Percentiles rank a stretch among this genome's conserved stretches.
Conservation (phyloP, 108 stramenopile genomes). For the Fragilaria crotonensis region DNA sequence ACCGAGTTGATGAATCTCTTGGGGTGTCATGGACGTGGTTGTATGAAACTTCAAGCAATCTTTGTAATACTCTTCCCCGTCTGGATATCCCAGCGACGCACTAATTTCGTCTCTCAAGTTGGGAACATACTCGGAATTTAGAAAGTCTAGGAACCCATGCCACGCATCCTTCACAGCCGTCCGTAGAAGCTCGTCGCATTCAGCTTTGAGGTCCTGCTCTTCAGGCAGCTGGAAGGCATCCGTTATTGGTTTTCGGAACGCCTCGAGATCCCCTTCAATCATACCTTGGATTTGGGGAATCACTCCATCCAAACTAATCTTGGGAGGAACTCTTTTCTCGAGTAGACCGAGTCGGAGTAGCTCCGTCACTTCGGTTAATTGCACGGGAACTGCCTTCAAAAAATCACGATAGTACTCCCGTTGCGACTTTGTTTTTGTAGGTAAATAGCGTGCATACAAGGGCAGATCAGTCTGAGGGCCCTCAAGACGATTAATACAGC, state of each 20-base stretch:
- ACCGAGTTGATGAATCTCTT: slow-evolving; percentile 50
- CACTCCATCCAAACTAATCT: slow-evolving; percentile 22
- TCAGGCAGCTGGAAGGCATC: slow-evolving; percentile 10
- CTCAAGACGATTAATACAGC: slow-evolving; percentile 47
- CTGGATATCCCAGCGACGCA: slow-evolving; percentile 34
- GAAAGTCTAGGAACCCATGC: slow-evolving; percentile 23
- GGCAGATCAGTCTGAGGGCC: slow-evolving; percentile 50
- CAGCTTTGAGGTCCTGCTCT: slow-evolving; percentile 14
- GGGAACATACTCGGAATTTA: slow-evolving; percentile 44
- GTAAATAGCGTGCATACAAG: slow-evolving; percentile 39
- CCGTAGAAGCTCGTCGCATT: slow-evolving; percentile 11
- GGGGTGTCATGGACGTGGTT: slow-evolving; percentile 43
- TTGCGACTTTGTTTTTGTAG: slow-evolving; percentile 22
- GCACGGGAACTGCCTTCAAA: slow-evolving; percentile 24
- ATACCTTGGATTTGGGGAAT: slow-evolving; percentile 26
- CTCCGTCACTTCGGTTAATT: slow-evolving; percentile 22
- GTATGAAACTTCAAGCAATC: slow-evolving; percentile 47
- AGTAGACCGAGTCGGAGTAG: slow-evolving; percentile 18
- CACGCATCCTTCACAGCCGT: slow-evolving; percentile 15
- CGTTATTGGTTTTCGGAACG: slow-evolving; percentile 19
- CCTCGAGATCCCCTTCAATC: slow-evolving; percentile 11
- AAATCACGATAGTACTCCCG: slow-evolving; percentile 30
- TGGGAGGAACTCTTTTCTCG: slow-evolving; percentile 24
- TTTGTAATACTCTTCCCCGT: slow-evolving; percentile 39
- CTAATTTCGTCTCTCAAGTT: slow-evolving; percentile 38